These are phyloP conservation scores for Monosporascus cannonballus DNA, from an alignment of 2,329 filamentous ascomycete species.

Conservation along the genomic window DNA sequence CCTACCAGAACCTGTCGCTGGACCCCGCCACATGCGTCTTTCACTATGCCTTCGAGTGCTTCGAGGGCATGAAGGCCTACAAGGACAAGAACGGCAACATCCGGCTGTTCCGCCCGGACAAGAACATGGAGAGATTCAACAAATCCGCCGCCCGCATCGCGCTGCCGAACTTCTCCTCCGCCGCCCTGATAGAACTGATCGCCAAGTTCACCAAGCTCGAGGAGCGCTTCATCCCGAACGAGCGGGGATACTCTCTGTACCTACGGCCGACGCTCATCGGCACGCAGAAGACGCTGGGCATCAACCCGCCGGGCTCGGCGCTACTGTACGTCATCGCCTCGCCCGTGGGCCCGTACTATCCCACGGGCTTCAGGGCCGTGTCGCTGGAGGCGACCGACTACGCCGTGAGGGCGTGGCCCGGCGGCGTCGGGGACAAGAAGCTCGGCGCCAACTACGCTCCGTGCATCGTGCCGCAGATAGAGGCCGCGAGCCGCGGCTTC, in stretches of 20 bases:
- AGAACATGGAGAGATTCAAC: constrained; percentile 94
- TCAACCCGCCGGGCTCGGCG: constrained; percentile 85
- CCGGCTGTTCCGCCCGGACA: constrained; percentile 87
- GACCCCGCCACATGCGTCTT: constrained; percentile 96
- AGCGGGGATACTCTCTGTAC: constrained; percentile 89
- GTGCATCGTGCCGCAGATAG: constrained; percentile 91
- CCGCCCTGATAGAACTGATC: constrained; percentile 74
- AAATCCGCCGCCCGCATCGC: constrained; percentile 87
- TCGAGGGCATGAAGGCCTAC: constrained; percentile 99
- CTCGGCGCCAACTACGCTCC: constrained; percentile 99
- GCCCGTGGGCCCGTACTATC: constrained; percentile 96
- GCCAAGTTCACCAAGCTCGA: constrained; percentile 74
- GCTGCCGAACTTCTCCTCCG: constrained; percentile 74
- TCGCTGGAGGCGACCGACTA: constrained; percentile 95
- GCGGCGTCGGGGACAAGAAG: constrained; percentile 97
- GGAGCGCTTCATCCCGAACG: constrained; percentile 80
- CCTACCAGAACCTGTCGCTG: constrained; percentile 95
- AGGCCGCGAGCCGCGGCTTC: constrained; percentile 85
- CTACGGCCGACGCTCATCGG: constrained; percentile 95
- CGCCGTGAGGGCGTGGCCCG: constrained; percentile 94
- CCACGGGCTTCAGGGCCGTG: constrained; percentile 95
- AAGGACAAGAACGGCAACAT: constrained; percentile 74
- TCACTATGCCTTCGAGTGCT: constrained; percentile 97
- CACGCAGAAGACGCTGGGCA: constrained; percentile 88
- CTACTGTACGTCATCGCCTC: constrained; percentile 93